Evolutionary conservation across 1,284 basidiomycete genomes (phyloP).

Genomic region (Ustilago esculenta): DNA sequence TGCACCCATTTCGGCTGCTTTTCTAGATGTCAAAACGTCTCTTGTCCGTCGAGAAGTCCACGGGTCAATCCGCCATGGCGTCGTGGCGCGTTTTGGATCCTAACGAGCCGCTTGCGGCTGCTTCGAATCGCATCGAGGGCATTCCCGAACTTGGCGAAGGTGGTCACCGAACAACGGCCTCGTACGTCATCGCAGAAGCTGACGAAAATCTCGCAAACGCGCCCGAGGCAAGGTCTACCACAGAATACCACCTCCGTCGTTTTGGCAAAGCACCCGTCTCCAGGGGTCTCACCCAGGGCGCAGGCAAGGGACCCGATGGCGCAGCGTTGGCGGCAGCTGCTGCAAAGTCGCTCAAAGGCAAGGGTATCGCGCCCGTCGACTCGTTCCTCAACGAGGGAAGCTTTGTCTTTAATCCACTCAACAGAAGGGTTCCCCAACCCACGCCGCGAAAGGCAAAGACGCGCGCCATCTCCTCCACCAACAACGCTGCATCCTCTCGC

Average conservation of each 20-base stretch:
- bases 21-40: conserved; percentile 50
- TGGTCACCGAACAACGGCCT: conserved; percentile 38
- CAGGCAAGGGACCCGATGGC: conserved; percentile 54
- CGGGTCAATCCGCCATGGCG: conserved; percentile 34
- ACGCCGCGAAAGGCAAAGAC: conserved; percentile 57
- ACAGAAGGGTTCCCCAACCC: conserved; percentile 53
- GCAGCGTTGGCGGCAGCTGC: conserved; percentile 54
- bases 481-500: conserved; percentile 28
- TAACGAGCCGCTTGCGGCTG: conserved; percentile 26
- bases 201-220: conserved; percentile 31
- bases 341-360: conserved; percentile 51
- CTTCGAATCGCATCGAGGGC: conserved; percentile 31
- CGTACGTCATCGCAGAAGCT: conserved; percentile 44
- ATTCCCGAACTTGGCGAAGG: conserved; percentile 47
- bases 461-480: conserved; percentile 23
- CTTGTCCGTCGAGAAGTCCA: conserved; percentile 37
- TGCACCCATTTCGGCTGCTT: background rate
- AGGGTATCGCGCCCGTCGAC: conserved; percentile 50
- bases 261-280: conserved; percentile 37
- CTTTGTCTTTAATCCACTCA: conserved; percentile 64
- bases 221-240: conserved; percentile 28
- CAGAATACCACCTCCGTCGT: conserved; percentile 49
- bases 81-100: conserved; percentile 20
- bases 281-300: conserved; percentile 42
- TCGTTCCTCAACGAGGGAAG: conserved; percentile 64